A percentile compares a stretch with the other conserved stretches of the same genome.
Conservation (phyloP, 2,329 filamentous ascomycete species). For the Colletotrichum higginsianum region DNA sequence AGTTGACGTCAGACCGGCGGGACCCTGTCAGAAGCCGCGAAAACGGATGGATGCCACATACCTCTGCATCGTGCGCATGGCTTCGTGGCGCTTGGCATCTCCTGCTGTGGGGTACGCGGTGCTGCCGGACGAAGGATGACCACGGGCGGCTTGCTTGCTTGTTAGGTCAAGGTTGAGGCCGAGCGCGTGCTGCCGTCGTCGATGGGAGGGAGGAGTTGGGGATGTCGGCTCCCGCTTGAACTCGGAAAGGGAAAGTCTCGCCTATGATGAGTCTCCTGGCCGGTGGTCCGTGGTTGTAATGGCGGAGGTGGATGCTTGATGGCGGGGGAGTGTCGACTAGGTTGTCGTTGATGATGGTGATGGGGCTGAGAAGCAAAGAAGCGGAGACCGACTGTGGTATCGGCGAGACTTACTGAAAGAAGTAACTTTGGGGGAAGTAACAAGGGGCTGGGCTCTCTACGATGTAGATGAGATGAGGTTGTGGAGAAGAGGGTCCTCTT, state of each 20-base stretch:
- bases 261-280: neutral
- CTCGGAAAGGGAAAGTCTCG: slow-evolving; percentile 24
- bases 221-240: neutral
- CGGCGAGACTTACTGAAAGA: slow-evolving; percentile 26
- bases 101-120: slow-evolving; percentile 22
- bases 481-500: neutral
- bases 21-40: slow-evolving; percentile 1
- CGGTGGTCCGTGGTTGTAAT: neutral
- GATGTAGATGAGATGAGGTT: neutral
- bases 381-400: slow-evolving; percentile 20
- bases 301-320: neutral
- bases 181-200: slow-evolving; percentile 2
- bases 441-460: neutral
- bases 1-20: slow-evolving; percentile 23
- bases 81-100: slow-evolving; percentile 46
- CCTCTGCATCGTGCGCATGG: slow-evolving; percentile 47
- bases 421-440: neutral
- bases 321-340: neutral
- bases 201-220: neutral
- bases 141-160: slow-evolving; percentile 5
- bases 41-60: slow-evolving; percentile 27
- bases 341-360: slow-evolving; percentile 11
- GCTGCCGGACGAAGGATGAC: slow-evolving; percentile 27
- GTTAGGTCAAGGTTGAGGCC: neutral
- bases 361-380: slow-evolving; percentile 13